Base-by-base conservation (phyloP, 345 rosid genomes). In the Eucalyptus urophylla region DNA sequence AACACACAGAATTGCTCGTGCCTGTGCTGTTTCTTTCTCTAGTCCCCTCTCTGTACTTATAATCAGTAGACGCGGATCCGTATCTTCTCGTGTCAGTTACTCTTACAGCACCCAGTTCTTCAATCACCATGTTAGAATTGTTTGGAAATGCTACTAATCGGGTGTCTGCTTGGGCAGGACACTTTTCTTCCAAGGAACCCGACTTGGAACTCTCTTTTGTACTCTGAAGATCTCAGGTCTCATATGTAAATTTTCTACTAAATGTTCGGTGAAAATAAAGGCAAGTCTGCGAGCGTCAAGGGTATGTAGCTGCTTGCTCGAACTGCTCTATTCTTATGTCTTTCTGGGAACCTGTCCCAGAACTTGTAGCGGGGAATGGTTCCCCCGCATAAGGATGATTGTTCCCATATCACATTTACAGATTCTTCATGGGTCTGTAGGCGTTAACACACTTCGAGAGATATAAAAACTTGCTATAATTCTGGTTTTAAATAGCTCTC, bases 171-270 rank as follows among this genome's bases (percentile, higher is more conserved):
- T 56, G 88, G 89, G 89, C 95, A 96, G 98, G 98, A 95, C 47
- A 96, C 98, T 17, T 96, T 95, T 94, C 96, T 97, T 87, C 95
- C 93, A 3, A 92, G 93, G 86, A 96, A 96, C 89, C 94, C 95
- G 2, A 86, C 94, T 5, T 94, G 96, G 99, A 94, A 93, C 88
- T 88, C 94, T 89, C 90, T 95, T 10, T 89, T 94, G 90, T 87
- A 93, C 45, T 60, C 91, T 1, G 95, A 91, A 89, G 95, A 93
- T 37, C 91, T 81, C 88, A 93, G 80, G 86, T 92, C 97, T 53
- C 94, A 88, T 53, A 93, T 94, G 33, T 94, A 47, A 92, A 80
- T 45, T 14, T 80, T 10, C 45, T 19, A 5, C 14, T 72, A 9
- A 72, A 19, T 19, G 81, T 33, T 72, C 1, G 14, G 81, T 17